A percentile compares a stretch with the other conserved stretches of the same genome.
Conservation (phyloP, 306 rosid species). For the Styphnolobium japonicum region DNA sequence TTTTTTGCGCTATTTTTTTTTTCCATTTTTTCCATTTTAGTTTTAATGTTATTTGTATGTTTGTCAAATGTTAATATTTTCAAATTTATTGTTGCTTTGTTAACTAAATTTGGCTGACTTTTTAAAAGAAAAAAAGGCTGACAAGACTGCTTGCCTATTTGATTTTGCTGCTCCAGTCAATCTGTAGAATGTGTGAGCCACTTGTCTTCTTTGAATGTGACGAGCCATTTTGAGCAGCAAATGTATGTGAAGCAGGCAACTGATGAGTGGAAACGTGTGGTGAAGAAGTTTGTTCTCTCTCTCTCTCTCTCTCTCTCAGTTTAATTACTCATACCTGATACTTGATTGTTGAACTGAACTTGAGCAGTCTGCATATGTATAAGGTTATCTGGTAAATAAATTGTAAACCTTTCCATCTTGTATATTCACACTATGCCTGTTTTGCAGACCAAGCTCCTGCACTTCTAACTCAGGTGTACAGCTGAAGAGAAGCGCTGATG, state of each 20-base stretch:
- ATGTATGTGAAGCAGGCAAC: constrained; percentile 35
- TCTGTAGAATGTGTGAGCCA: constrained; percentile 38
- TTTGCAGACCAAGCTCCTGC: constrained; percentile 54
- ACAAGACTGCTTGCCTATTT: constrained; percentile 11
- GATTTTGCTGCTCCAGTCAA: constrained; percentile 43
- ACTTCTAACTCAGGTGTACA: constrained; percentile 32
- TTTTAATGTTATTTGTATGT: neutral
- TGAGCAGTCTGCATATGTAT: constrained; percentile 14
- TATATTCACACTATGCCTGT: constrained; percentile 8
- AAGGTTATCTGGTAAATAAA: constrained; percentile 14
- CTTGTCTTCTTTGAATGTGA: constrained; percentile 32
- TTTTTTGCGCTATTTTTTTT: neutral
- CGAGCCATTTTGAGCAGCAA: constrained; percentile 36
- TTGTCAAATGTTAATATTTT: constrained; percentile 11
- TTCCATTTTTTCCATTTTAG: neutral
- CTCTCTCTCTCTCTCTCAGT: constrained; percentile 34
- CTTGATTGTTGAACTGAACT: constrained; percentile 14
- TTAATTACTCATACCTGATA: constrained; percentile 9
- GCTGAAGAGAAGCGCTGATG: constrained; percentile 65
- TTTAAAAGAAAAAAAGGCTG: constrained; percentile 1
- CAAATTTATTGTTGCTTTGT: neutral
- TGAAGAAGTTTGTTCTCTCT: constrained; percentile 51
- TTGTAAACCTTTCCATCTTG: constrained; percentile 19
- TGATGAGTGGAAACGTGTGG: constrained; percentile 43
- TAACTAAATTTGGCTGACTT: neutral